Percentiles rank a stretch among this genome's conserved stretches.
Evolutionary conservation across 1,284 basidiomycete species (phyloP).

Genomic region (Malassezia equina): DNA sequence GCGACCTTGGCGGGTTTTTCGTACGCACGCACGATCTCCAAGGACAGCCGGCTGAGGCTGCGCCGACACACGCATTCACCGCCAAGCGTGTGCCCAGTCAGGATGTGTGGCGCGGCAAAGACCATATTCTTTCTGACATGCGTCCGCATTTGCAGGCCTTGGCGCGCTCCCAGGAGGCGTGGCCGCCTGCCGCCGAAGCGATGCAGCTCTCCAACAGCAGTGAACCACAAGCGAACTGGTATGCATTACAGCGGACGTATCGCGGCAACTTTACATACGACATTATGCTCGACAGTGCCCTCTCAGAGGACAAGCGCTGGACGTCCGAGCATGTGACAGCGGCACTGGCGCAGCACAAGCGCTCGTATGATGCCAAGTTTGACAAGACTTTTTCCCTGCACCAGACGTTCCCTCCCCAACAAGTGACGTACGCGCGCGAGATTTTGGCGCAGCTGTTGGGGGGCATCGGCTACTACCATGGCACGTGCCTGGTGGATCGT

Average conservation of each 20-base stretch:
- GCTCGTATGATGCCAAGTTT: slow-evolving; percentile 62
- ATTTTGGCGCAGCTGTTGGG: slow-evolving; percentile 80
- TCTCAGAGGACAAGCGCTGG: slow-evolving; percentile 56
- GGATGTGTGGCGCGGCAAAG: slow-evolving; percentile 76
- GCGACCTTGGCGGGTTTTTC: slow-evolving; percentile 67
- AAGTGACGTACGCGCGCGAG: slow-evolving; percentile 68
- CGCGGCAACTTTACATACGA: slow-evolving; percentile 76
- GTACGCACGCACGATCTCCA: slow-evolving; percentile 64
- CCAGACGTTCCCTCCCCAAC: slow-evolving; percentile 43
- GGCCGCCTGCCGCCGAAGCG: slow-evolving; percentile 68
- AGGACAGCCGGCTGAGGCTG: background rate
- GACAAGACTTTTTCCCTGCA: slow-evolving; percentile 58
- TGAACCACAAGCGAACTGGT: slow-evolving; percentile 65
- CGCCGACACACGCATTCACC: slow-evolving; percentile 24
- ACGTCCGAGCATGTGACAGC: slow-evolving; percentile 55
- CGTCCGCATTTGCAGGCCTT: slow-evolving; percentile 56
- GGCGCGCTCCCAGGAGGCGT: slow-evolving; percentile 20
- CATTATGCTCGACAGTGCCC: slow-evolving; percentile 66
- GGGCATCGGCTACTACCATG: slow-evolving; percentile 87
- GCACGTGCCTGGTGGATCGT: slow-evolving; percentile 73
- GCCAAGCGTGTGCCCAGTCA: slow-evolving; percentile 60
- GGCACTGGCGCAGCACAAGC: slow-evolving; percentile 60
- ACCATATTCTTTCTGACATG: slow-evolving; percentile 60
- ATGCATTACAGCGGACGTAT: slow-evolving; percentile 70
- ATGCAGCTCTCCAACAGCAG: slow-evolving; percentile 67